These are phyloP conservation scores for Blakeslea trispora DNA, from an alignment of 371 early-diverging fungal species.

Conservation along the genomic window DNA sequence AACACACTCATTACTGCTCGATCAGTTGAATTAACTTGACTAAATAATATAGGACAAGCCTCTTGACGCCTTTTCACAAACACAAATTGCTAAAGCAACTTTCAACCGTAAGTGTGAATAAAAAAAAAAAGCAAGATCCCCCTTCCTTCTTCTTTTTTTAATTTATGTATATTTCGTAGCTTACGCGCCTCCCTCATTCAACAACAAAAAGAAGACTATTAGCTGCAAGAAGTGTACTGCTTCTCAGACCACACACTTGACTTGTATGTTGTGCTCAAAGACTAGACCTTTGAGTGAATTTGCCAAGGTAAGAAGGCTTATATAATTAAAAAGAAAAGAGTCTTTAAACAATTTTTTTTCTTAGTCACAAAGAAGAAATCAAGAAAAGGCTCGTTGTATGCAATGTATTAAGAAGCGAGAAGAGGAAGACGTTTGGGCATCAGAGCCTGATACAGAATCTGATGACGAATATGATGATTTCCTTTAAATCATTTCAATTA, in stretches of 20 bases:
- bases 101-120: constrained; percentile 17
- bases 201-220: constrained; percentile 40
- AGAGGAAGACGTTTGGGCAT: constrained; percentile 49
- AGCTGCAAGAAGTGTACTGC: constrained; percentile 54
- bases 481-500: neutral
- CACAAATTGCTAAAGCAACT: constrained; percentile 25
- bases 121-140: too few relatives aligned
- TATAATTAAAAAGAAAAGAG: neutral
- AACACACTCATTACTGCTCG: neutral
- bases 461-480: constrained; percentile 24
- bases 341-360: neutral
- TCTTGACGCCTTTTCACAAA: constrained; percentile 24
- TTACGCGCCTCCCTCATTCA: constrained; percentile 42
- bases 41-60: constrained; percentile 36
- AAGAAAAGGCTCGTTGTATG: constrained; percentile 51
- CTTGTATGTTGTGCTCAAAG: constrained; percentile 49
- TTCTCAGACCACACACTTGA: constrained; percentile 33
- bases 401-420: constrained; percentile 53
- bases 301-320: constrained; percentile 52
- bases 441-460: constrained; percentile 41
- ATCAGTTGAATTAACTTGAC: neutral
- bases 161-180: constrained; percentile 18
- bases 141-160: neutral
- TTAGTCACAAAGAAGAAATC: constrained; percentile 51
- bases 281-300: constrained; percentile 43